Evolutionary conservation across 192 early-diverging fungal species (phyloP), one percentile per base, ranked within the genome.

Genomic region (Podila epigama): DNA sequence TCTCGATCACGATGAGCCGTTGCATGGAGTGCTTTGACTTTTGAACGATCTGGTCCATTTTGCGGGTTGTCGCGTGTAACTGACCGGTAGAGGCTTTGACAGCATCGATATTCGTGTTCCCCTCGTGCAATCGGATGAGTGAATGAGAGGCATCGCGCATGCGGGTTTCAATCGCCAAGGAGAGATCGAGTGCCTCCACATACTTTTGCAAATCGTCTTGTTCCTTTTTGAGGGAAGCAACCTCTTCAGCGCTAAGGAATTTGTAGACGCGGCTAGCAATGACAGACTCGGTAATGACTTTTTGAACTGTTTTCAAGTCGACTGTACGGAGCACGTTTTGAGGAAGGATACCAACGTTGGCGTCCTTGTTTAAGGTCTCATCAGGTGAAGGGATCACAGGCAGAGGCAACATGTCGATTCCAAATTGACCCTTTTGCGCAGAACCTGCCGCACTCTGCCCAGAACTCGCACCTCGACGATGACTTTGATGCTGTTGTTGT

Each of bases 221-320:
- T 68, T 85, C 81, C 84, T 84, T 81, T 63, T 85, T 83, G 25
- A 88, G 51, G 29, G 31, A 73, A 28, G 85, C 87, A n/a, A 84
- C 52, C 48, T 88, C 79, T 15, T 86, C 87, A 22, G 82, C 57
- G 1, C 79, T 58, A 20, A 88, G 51, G 4, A 83, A 67, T 18
- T 80, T 75, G 57, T 81, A 88, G 2, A 83, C 69, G 9, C 69
- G 71, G 8, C 85, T 78, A 58, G 86, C 83, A 35, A 83, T 75
- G 13, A 86, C 69, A 0, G 87, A 78, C 11, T 71, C 69, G 1
- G 80, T 77, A 27, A 77, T 68, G 35, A 68, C 66, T 36, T 68
- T 77, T 50, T 77, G 73, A 33, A 68, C 48, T 27, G 73, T 77
- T 28, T 63, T 34, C 1, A 50, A 31, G 22, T 77, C 73, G 15